Conservation (phyloP, 352 stramenopile species). For the Phytophthora capsici region DNA sequence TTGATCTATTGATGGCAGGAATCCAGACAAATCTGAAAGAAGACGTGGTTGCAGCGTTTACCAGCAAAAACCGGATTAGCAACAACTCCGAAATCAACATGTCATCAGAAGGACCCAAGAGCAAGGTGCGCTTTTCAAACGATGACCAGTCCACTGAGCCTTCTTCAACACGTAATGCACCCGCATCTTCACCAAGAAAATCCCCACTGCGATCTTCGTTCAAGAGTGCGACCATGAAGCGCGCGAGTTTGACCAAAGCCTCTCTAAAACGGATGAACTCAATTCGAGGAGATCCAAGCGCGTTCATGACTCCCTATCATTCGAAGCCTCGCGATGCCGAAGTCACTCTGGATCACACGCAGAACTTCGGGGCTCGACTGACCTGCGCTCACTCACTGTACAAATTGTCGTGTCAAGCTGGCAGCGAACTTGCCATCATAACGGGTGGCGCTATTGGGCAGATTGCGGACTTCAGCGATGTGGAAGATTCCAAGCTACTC, state of each 20-base stretch:
- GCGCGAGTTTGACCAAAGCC: slow-evolving; percentile 7
- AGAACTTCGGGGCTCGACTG: slow-evolving; percentile 65
- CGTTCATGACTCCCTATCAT: slow-evolving; percentile 31
- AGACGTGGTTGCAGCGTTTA: slow-evolving; percentile 5
- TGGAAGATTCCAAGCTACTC: slow-evolving; percentile 60
- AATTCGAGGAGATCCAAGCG: slow-evolving; percentile 46
- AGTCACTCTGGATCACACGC: slow-evolving; percentile 2
- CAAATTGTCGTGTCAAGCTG: slow-evolving; percentile 75
- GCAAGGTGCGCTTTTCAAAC: slow-evolving; percentile 22
- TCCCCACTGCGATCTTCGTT: background rate
- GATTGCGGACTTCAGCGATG: slow-evolving; percentile 75
- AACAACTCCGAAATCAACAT: slow-evolving; percentile 12
- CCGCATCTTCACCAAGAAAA: background rate
- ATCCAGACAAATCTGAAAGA: slow-evolving; percentile 44
- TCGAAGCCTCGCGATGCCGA: slow-evolving; percentile 7
- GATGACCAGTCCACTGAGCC: slow-evolving; percentile 1
- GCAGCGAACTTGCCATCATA: slow-evolving; percentile 67
- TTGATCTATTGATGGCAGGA: slow-evolving; percentile 38
- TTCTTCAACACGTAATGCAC: background rate
- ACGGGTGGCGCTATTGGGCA: slow-evolving; percentile 65
- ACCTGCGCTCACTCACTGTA: slow-evolving; percentile 81
- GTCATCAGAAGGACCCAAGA: slow-evolving; percentile 1
- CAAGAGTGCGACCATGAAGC: slow-evolving; percentile 24
- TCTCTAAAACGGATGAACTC: slow-evolving; percentile 40
- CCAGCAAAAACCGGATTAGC: slow-evolving; percentile 4